phyloP scores from a whole-genome alignment of 1,284 basidiomycete genomes.

The Fomitopsis betulina region DNA sequence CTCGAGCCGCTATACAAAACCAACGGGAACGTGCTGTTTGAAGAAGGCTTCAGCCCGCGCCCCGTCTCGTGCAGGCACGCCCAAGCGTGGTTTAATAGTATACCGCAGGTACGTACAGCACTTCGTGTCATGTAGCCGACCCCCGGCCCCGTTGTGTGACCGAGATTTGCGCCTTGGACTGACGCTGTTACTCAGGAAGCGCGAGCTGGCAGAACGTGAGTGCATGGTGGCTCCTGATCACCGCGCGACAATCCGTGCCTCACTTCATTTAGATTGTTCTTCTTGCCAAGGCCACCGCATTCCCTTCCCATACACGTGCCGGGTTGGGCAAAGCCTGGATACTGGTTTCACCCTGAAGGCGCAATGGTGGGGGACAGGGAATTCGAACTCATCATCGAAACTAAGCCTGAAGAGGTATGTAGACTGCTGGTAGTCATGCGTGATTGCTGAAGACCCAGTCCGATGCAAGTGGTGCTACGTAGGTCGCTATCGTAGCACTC shows the following conservation, averaged over 20 bases:
- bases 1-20: background rate
- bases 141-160: background rate
- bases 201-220: background rate
- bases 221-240: background rate
- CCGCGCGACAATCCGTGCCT: background rate
- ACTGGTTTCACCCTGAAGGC: constrained; percentile 23
- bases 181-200: background rate
- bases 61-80: background rate
- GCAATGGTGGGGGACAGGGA: constrained; percentile 17
- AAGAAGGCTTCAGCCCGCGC: background rate
- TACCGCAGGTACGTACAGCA: background rate
- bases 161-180: background rate
- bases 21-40: background rate
- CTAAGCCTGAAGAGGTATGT: constrained; percentile 12
- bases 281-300: constrained; percentile 20
- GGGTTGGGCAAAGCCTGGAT: constrained; percentile 18
- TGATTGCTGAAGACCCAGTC: background rate
- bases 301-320: constrained; percentile 21
- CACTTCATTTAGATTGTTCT: constrained; percentile 11
- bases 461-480: constrained; percentile 25
- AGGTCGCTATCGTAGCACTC: constrained; percentile 19
- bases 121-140: background rate
- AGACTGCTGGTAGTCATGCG: background rate
- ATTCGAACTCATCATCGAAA: background rate
- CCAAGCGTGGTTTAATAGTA: background rate